Conservation (phyloP, 2,329 filamentous ascomycete genomes). For the Monosporascus sp. region DNA sequence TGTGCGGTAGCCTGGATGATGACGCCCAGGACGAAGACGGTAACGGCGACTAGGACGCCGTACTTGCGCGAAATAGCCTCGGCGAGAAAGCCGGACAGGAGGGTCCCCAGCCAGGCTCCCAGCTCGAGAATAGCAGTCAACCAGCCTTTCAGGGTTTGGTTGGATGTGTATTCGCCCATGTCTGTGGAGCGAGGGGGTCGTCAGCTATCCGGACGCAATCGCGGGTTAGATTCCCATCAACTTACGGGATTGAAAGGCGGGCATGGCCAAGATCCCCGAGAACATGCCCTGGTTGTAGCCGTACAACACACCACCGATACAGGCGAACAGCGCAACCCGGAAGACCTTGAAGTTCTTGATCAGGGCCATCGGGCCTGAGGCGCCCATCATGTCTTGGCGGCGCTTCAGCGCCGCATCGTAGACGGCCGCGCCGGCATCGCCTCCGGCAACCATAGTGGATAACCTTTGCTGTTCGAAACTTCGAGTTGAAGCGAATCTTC, state of each 20-base stretch:
- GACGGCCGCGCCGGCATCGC: constrained; percentile 27
- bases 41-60: constrained; percentile 58
- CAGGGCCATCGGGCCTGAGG: constrained; percentile 37
- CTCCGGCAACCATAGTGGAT: constrained; percentile 34
- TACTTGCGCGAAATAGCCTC: constrained; percentile 65
- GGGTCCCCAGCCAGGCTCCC: constrained; percentile 69
- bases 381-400: constrained; percentile 36
- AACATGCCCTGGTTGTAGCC: constrained; percentile 77
- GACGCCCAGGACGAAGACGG: constrained; percentile 65
- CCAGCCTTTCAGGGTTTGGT: constrained; percentile 53
- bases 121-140: constrained; percentile 66
- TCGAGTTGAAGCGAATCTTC: neutral
- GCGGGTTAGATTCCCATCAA: constrained; percentile 1
- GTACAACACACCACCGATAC: constrained; percentile 57
- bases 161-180: constrained; percentile 49
- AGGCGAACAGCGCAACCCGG: constrained; percentile 55
- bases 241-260: constrained; percentile 45
- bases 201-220: neutral
- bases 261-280: constrained; percentile 60
- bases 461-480: neutral
- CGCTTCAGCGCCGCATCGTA: constrained; percentile 38
- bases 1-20: constrained; percentile 61
- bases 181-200: constrained; percentile 27
- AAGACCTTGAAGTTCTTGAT: constrained; percentile 57
- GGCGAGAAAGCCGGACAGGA: constrained; percentile 66